Percentiles rank a stretch among this genome's conserved stretches.
These are phyloP conservation scores for Monilinia vaccinii-corymbosi DNA, from an alignment of 2,329 filamentous ascomycete species.

Conservation along the genomic window DNA sequence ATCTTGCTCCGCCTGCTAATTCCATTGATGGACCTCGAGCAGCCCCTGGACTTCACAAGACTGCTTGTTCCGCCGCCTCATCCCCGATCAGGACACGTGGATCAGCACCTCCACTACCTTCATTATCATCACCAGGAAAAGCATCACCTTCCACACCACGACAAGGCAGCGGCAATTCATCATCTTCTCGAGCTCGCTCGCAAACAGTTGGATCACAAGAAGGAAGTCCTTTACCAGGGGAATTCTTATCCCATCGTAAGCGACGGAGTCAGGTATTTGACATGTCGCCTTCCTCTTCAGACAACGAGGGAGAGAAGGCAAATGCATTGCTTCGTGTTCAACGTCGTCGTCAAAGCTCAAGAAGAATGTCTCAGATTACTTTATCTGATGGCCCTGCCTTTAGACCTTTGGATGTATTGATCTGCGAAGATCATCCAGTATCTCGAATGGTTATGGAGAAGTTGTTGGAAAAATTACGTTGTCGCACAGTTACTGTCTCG, in stretches of 20 bases:
- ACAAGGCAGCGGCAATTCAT: slow-evolving; percentile 42
- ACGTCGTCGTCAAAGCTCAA: slow-evolving; percentile 88
- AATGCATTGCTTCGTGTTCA: slow-evolving; percentile 89
- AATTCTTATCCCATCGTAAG: slow-evolving; percentile 68
- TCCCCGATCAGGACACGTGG: slow-evolving; percentile 50
- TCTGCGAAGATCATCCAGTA: slow-evolving; percentile 96
- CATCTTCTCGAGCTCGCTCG: slow-evolving; percentile 68
- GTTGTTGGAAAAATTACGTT: slow-evolving; percentile 86
- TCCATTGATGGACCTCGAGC: slow-evolving; percentile 64
- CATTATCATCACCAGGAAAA: slow-evolving; percentile 53
- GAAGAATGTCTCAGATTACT: slow-evolving; percentile 84
- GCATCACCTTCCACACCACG: slow-evolving; percentile 42
- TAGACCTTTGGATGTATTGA: slow-evolving; percentile 83
- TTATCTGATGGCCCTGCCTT: slow-evolving; percentile 78
- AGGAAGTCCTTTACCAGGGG: slow-evolving; percentile 63
- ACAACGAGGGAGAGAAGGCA: slow-evolving; percentile 90
- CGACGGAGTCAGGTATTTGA: slow-evolving; percentile 91
- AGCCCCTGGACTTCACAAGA: slow-evolving; percentile 50
- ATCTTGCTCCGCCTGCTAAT: slow-evolving; percentile 56
- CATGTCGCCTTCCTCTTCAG: slow-evolving; percentile 92
- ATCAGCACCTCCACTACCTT: slow-evolving; percentile 37
- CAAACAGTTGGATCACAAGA: slow-evolving; percentile 93
- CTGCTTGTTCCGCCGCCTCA: slow-evolving; percentile 42
- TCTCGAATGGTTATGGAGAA: slow-evolving; percentile 99
- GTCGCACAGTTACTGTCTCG: slow-evolving; percentile 82